Percentiles rank a stretch among this genome's conserved stretches.
phyloP scores from a whole-genome alignment of 2,329 filamentous ascomycete species.

The Fusarium nelsonii region DNA sequence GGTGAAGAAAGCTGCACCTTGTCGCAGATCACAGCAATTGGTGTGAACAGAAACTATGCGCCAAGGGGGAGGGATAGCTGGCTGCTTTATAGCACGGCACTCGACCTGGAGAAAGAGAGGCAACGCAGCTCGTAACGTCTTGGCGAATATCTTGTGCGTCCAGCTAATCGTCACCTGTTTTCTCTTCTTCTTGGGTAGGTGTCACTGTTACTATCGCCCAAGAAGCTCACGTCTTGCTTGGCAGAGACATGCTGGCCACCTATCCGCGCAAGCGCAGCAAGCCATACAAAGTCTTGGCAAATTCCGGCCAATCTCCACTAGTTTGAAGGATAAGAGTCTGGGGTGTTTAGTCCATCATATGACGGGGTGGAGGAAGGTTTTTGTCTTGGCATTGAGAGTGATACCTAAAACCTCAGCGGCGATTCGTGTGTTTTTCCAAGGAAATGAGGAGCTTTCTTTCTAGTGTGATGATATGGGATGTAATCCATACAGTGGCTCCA shows the following conservation, averaged over 20 bases:
- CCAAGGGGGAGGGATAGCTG: background rate
- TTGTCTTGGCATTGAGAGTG: background rate
- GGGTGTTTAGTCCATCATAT: background rate
- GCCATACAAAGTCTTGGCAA: background rate
- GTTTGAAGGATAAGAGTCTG: background rate
- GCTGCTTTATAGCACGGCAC: background rate
- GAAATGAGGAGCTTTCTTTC: background rate
- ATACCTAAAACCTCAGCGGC: rapidly evolving
- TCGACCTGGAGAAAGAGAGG: background rate
- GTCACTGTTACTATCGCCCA: background rate
- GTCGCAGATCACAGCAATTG: background rate
- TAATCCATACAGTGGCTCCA: background rate
- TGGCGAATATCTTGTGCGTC: background rate
- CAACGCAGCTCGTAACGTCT: background rate
- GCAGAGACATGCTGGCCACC: background rate
- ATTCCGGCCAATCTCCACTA: background rate
- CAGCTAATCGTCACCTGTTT: background rate
- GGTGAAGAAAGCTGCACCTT: background rate
- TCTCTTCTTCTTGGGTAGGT: background rate
- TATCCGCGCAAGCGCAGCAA: background rate
- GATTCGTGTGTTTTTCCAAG: background rate
- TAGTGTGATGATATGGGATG: background rate
- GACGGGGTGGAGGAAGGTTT: background rate
- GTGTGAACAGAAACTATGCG: background rate
- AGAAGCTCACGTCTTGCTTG: background rate